phyloP scores from a whole-genome alignment of 768 basidiomycete genomes.

The Macrolepiota fuliginosa region DNA sequence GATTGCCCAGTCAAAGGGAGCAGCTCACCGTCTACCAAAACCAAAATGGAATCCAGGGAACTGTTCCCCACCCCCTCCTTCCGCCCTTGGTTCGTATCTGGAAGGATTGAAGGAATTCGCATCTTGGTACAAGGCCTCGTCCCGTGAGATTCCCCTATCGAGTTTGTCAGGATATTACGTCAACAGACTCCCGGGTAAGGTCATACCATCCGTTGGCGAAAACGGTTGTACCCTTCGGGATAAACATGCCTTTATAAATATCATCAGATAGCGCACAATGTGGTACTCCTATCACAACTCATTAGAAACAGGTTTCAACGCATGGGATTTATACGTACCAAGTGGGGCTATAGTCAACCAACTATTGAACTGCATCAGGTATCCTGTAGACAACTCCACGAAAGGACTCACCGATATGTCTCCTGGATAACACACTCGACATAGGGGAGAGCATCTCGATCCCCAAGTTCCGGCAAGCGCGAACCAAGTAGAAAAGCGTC shows the following conservation, averaged over 20 bases:
- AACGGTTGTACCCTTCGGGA: constrained; percentile 64
- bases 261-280: constrained; percentile 66
- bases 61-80: not conserved
- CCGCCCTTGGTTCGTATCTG: constrained; percentile 35
- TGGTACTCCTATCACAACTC: constrained; percentile 47
- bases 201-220: constrained; percentile 62
- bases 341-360: constrained; percentile 1
- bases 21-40: constrained; percentile 2
- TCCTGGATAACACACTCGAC: constrained; percentile 59
- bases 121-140: constrained; percentile 48
- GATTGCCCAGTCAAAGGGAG: too few species aligned
- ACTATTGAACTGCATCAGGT: not conserved
- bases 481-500: constrained; percentile 53
- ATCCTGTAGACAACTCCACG: constrained; percentile 45
- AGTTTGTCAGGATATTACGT: not conserved
- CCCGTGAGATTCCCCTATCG: constrained; percentile 42
- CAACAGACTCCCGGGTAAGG: not conserved
- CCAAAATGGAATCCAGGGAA: not conserved
- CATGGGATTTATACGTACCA: not conserved
- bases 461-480: constrained; percentile 58
- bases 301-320: not conserved
- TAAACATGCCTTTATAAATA: constrained; percentile 51
- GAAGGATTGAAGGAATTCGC: constrained; percentile 52
- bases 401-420: constrained; percentile 48
- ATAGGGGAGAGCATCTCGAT: constrained; percentile 55